Percentiles rank a stretch among this genome's conserved stretches.
These are phyloP conservation scores for Colletotrichum sp. DNA, from an alignment of 2,329 filamentous ascomycete genomes.

Conservation along the genomic window DNA sequence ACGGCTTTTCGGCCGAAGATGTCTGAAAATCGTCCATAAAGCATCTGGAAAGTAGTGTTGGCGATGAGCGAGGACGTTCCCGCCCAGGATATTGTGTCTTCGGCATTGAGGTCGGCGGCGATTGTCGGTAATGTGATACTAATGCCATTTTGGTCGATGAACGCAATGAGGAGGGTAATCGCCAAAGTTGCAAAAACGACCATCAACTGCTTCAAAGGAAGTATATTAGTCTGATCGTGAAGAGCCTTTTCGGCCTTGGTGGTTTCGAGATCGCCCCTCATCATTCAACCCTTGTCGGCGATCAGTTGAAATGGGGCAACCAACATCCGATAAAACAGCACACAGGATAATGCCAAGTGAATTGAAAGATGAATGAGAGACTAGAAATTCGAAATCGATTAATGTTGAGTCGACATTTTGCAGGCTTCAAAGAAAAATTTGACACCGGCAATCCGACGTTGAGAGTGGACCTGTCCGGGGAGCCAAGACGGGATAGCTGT, in stretches of 20 bases:
- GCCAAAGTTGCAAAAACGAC: slow-evolving; percentile 58
- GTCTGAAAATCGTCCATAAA: slow-evolving; percentile 68
- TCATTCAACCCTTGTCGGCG: not conserved
- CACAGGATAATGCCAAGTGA: not conserved
- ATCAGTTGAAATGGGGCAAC: not conserved
- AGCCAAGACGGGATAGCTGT: slow-evolving; percentile 1
- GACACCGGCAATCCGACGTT: not conserved
- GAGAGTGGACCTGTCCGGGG: not conserved
- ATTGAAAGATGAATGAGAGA: not conserved
- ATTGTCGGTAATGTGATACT: slow-evolving; percentile 56
- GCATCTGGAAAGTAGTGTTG: slow-evolving; percentile 67
- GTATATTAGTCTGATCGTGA: slow-evolving; percentile 62
- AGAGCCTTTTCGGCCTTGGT: slow-evolving; percentile 46
- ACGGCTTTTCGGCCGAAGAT: slow-evolving; percentile 66
- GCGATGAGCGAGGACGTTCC: slow-evolving; percentile 59
- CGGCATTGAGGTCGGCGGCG: slow-evolving; percentile 48
- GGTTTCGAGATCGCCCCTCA: not conserved
- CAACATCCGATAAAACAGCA: not conserved
- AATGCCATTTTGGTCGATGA: slow-evolving; percentile 64
- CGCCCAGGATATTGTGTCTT: slow-evolving; percentile 60
- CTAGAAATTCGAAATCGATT: not conserved
- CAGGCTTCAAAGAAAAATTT: not conserved
- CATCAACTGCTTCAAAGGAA: slow-evolving; percentile 54
- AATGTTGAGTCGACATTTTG: not conserved
- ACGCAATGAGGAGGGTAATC: slow-evolving; percentile 57